Percentiles rank a stretch among this genome's conserved stretches.
These are phyloP conservation scores for Exophiala dermatitidis DNA, from an alignment of 2,329 filamentous ascomycete genomes.

Conservation along the genomic window DNA sequence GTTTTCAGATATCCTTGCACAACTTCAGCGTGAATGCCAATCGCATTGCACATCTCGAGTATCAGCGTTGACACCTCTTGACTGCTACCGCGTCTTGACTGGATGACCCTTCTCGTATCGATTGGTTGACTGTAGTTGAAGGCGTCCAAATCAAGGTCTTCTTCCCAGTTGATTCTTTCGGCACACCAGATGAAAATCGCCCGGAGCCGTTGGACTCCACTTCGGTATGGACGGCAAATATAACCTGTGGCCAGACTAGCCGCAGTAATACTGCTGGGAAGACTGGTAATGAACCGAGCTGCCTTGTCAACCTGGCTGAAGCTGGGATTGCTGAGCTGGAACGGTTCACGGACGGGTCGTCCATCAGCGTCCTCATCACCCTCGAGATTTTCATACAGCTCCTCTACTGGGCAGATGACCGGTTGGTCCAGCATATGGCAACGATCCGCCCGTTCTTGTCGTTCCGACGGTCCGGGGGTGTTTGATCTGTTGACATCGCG, in stretches of 20 bases:
- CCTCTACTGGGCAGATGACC: constrained; percentile 80
- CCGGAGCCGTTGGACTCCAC: constrained; percentile 82
- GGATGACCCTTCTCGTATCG: constrained; percentile 75
- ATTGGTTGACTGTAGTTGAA: constrained; percentile 34
- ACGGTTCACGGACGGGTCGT: constrained; percentile 67
- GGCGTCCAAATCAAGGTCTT: constrained; percentile 72
- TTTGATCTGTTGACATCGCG: constrained; percentile 94
- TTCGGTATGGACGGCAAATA: constrained; percentile 87
- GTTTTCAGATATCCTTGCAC: constrained; percentile 85
- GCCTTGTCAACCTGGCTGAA: constrained; percentile 90
- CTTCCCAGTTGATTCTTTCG: constrained; percentile 93
- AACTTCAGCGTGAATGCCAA: constrained; percentile 80
- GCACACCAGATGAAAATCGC: constrained; percentile 97
- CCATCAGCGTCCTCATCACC: constrained; percentile 87
- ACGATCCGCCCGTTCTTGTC: constrained; percentile 73
- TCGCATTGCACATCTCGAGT: constrained; percentile 84
- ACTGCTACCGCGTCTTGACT: constrained; percentile 73
- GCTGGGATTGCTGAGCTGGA: constrained; percentile 61
- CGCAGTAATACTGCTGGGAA: constrained; percentile 75
- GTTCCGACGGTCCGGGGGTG: constrained; percentile 81
- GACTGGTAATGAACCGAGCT: constrained; percentile 75
- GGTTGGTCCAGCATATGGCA: constrained; percentile 93
- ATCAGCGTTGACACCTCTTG: constrained; percentile 86
- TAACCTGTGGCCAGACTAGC: constrained; percentile 80
- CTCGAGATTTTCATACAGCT: constrained; percentile 74